A percentile compares a stretch with the other conserved stretches of the same genome.
Evolutionary conservation across 129 eudicot genomes (phyloP).

Genomic region (Dittrichia graveolens): DNA sequence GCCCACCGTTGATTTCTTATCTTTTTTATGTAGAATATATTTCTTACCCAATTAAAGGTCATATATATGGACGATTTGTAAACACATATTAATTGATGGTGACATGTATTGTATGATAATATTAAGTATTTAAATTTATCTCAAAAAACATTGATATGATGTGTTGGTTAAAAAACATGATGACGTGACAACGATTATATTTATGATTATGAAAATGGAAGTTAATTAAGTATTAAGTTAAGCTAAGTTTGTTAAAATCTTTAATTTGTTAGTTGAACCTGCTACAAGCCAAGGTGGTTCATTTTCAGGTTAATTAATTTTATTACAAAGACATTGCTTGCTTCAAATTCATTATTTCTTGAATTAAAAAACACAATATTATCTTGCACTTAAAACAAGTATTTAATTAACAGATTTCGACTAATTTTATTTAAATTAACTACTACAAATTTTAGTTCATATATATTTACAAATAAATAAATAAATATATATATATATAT

Average conservation of each 20-base stretch:
- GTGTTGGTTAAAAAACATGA: conserved; percentile 7
- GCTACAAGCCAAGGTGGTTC: conserved; percentile 32
- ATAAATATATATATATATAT: neutral
- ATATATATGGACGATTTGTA: neutral
- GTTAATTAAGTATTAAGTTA: conserved; percentile 28
- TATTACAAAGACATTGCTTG: conserved; percentile 2
- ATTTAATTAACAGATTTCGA: neutral
- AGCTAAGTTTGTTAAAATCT: conserved; percentile 28
- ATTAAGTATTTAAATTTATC: neutral
- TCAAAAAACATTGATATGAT: conserved; percentile 5
- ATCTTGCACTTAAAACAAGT: neutral
- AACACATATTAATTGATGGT: neutral
- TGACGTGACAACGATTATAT: neutral
- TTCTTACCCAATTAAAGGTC: conserved; percentile 3
- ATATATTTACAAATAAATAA: neutral
- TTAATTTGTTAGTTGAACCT: conserved; percentile 35
- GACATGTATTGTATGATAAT: conserved; percentile 3
- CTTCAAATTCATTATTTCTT: conserved; percentile 3
- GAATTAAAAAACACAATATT: neutral
- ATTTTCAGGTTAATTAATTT: neutral
- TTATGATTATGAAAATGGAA: conserved; percentile 1
- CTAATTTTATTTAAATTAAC: neutral
- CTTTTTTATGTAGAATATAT: neutral
- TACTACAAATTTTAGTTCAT: neutral
- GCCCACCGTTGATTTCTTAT: no score